Base-by-base conservation (phyloP, 108 stramenopile genomes). In the Skeletonema tropicum region DNA sequence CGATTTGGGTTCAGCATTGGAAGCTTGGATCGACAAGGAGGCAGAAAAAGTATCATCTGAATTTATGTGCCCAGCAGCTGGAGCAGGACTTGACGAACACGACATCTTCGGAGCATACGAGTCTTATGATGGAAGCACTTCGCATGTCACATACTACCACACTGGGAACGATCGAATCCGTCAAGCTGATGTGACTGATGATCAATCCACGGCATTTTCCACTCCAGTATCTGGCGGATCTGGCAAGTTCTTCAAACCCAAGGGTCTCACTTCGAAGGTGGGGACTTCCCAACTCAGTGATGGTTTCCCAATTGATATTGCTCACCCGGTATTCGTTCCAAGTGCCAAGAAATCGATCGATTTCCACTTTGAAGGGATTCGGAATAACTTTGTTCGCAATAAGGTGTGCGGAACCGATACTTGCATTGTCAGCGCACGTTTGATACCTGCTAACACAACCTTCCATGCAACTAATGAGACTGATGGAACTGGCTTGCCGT, bases 401-500 rank as follows among this genome's bases (percentile, higher is more conserved):
- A 73, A 82, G 61, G 52, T 73, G 30, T 79, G 82, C 38, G 77
- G 77, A 46, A 79, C 68, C 36, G 68, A 75, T 33, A 59, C 61
- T 39, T 85, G 85, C 25, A 65, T 82, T 35, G 63, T 79, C 42
- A 74, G 77, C 62, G 81, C 85, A 30, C 67, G 85, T 62, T 36
- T 85, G 25, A 68, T 35, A 19, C 80, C 81, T 19, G 64, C 49
- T 45, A 29, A 35, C 30, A 75, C 77, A 6, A 52, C 78, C 3
- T 79, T 83, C 36, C 32, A 65, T 46, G 21, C 46, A 14, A 48
- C 58, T 17, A 73, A 74, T 25, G 67, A 29, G 4, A 38, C 64
- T 33, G 76, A 78, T 45, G 85, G 85, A 23, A 32, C 74, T n/a
- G 85, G 85, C n/a, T 45, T 85, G 59, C 85, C 85, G 5, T 85